Evolutionary conservation across 2,329 filamentous ascomycete species (phyloP), one percentile per base, ranked within the genome.

Genomic region (Lecanicillium sp.): DNA sequence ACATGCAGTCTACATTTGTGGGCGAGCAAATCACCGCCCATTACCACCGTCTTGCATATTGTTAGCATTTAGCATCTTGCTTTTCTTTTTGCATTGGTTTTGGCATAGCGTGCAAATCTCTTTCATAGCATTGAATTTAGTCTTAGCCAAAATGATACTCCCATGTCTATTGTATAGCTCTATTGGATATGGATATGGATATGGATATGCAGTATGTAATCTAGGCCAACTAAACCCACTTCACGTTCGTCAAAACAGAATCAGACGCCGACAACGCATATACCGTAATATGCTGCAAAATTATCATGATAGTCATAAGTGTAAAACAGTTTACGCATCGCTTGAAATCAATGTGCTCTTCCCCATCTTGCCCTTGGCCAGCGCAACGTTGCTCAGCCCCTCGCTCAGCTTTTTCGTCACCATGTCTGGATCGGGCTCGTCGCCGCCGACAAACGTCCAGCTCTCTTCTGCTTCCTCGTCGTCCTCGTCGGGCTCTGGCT

Each of bases 391-490:
- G 26, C 48, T 54, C 20, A 67, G 54, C 7, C 63, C 65, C 40
- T 66, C 66, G 52, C 66, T 67, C 43, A 72, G 55, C 48, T 65
- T 67, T 60, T 65, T 67, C 12, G 67, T 71, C 37, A 66, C 58
- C 15, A 66, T 63, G 14, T 73, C 70, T 1, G 69, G 65, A 39
- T 74, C 71, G 0, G 68, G 68, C 52, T 73, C 72, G 45, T 71
- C 70, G 24, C 66, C 69, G 5, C 87, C 89, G 17, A 96, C 78
- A 66, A 96, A 89, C 0, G 90, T 96, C 91, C 90, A 97, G 61
- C 84, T 87, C 62, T 94, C 89, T 52, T 86, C 84, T 11, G 84
- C 82, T 26, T 83, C 83, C 38, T 68, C 69, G 42, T 79, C 73
- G 32, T 78, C 72, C 15, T 68, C 72, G n/a, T 48, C 45, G 44